Percentiles rank a stretch among this genome's conserved stretches.
Evolutionary conservation across 148 eudicot species (phyloP).

Genomic region (Camellia sinensis): DNA sequence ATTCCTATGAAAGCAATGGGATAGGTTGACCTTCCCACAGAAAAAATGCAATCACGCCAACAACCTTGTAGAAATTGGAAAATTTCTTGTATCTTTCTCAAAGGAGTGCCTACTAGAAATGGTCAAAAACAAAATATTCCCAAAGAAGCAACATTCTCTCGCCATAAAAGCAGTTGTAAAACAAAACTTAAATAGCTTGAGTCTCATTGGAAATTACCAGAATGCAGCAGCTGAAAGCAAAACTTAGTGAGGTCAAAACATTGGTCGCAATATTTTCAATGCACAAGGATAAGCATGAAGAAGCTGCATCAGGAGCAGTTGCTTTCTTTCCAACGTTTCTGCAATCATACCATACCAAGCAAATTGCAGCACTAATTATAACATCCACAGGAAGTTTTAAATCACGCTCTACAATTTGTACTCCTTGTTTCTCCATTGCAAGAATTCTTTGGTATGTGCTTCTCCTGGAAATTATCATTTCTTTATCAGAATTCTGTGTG

Average conservation of each 20-base stretch:
- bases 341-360: slow-evolving; percentile 90
- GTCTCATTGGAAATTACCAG: slow-evolving; percentile 50
- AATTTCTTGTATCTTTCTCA: background rate
- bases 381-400: slow-evolving; percentile 70
- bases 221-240: slow-evolving; percentile 74
- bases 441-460: slow-evolving; percentile 87
- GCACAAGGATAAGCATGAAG: slow-evolving; percentile 70
- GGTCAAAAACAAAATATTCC: background rate
- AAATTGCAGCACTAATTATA: slow-evolving; percentile 59
- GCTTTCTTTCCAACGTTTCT: slow-evolving; percentile 73
- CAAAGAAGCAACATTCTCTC: background rate
- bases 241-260: slow-evolving; percentile 84
- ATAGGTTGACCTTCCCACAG: background rate
- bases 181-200: slow-evolving; percentile 1
- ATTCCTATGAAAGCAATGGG: slow-evolving; percentile 6
- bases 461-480: slow-evolving; percentile 93
- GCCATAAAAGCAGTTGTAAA: background rate
- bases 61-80: background rate
- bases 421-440: slow-evolving; percentile 74
- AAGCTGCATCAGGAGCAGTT: slow-evolving; percentile 64
- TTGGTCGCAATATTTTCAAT: slow-evolving; percentile 80
- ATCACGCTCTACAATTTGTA: slow-evolving; percentile 90
- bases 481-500: slow-evolving; percentile 71
- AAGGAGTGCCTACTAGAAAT: background rate
- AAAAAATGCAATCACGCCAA: slow-evolving; percentile 1